Percentiles rank a stretch among this genome's conserved stretches.
Conservation (phyloP, 768 basidiomycete genomes). For the Lactifluus pinguis region DNA sequence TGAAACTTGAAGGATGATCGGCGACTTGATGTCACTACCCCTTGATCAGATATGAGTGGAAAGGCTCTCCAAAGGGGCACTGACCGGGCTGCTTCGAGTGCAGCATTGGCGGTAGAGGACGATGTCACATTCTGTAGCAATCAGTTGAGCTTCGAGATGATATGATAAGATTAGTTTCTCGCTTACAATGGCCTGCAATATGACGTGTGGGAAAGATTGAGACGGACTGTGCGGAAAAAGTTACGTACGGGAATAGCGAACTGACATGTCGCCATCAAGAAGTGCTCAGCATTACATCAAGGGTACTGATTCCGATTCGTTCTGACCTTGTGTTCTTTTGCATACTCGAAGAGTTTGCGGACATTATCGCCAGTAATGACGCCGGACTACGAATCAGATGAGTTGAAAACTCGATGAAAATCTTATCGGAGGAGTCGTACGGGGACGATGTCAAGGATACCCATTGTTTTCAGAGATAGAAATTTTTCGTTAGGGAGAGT, state of each 20-base stretch:
- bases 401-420: not conserved
- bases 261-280: conserved; percentile 29
- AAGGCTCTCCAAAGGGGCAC: conserved; percentile 3
- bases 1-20: conserved; percentile 96
- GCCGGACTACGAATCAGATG: conserved; percentile 52
- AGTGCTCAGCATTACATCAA: conserved; percentile 2
- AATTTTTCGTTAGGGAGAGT: not conserved
- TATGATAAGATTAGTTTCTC: conserved; percentile 11
- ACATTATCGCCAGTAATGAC: conserved; percentile 94
- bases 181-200: conserved; percentile 64
- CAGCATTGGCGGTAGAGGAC: conserved; percentile 89
- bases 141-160: conserved; percentile 5
- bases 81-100: conserved; percentile 90
- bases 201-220: conserved; percentile 5
- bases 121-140: conserved; percentile 82
- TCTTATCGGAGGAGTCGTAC: conserved; percentile 34
- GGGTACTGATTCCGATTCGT: conserved; percentile 21
- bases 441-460: conserved; percentile 76
- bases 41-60: not conserved
- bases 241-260: conserved; percentile 77
- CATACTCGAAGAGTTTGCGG: conserved; percentile 92
- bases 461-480: conserved; percentile 39
- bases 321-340: conserved; percentile 71
- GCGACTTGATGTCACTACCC: conserved; percentile 84
- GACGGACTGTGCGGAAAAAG: not conserved